These are phyloP conservation scores for Fraxinus quadrangulata DNA, from an alignment of 257 asterid genomes.

Conservation along the genomic window DNA sequence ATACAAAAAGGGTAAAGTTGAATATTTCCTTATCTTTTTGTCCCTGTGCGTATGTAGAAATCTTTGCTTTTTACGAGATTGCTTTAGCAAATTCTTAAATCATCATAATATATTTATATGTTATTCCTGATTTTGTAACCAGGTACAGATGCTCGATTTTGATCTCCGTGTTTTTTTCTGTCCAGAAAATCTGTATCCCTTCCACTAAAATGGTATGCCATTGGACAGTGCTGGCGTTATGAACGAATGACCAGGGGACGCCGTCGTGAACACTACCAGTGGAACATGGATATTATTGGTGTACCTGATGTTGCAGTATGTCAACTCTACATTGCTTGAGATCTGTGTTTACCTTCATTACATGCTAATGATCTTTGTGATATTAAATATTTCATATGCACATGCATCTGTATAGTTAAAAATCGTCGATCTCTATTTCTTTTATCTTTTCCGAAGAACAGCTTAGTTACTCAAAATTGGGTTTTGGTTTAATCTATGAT, in stretches of 20 bases:
- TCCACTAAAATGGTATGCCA: slow-evolving; percentile 94
- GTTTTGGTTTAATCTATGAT: not conserved
- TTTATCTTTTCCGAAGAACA: not conserved
- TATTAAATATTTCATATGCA: not conserved
- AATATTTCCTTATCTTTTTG: not conserved
- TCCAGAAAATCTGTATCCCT: slow-evolving; percentile 95
- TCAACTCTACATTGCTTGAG: slow-evolving; percentile 18
- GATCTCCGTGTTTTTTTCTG: slow-evolving; percentile 61
- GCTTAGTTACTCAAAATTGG: not conserved
- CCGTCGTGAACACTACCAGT: slow-evolving; percentile 95
- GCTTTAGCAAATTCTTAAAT: slow-evolving; percentile 1
- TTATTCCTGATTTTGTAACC: slow-evolving; percentile 44
- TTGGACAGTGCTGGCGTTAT: slow-evolving; percentile 99
- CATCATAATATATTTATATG: slow-evolving; percentile 30
- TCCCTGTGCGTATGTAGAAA: slow-evolving; percentile 20
- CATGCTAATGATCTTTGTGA: not conserved
- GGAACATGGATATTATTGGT: slow-evolving; percentile 99
- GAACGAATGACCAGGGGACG: slow-evolving; percentile 98
- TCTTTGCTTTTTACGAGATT: slow-evolving; percentile 1
- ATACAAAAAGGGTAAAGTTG: slow-evolving; percentile 83
- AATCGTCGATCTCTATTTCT: not conserved
- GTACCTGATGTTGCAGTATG: slow-evolving; percentile 81
- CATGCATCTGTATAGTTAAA: not conserved
- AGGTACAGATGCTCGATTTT: slow-evolving; percentile 57
- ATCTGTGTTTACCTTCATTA: not conserved